Conservation (phyloP, 176 grass and related monocot species). For the Avena insularis region DNA sequence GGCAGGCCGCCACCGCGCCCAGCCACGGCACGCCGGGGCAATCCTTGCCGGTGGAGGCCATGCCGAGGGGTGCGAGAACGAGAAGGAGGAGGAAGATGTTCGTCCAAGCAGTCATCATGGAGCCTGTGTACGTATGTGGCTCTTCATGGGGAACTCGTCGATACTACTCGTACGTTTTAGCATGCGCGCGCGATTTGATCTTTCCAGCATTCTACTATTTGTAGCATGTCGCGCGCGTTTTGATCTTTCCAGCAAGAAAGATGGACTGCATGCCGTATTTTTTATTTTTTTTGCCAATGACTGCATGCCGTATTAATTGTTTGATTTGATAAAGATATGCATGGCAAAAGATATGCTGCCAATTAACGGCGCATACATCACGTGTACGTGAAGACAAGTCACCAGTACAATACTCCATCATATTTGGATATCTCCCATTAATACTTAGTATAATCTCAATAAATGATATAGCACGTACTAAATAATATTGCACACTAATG, state of each 20-base stretch:
- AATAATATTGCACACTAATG: too few relatives aligned
- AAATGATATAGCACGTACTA: not conserved
- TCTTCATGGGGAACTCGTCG: too few relatives aligned
- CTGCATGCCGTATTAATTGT: not conserved
- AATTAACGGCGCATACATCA: too few relatives aligned
- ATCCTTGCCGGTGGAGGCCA: not conserved
- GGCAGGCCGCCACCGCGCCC: not conserved
- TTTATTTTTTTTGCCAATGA: not conserved
- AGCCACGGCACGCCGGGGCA: not conserved
- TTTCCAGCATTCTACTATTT: too few relatives aligned
- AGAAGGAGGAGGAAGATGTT: not conserved
- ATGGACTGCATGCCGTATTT: too few relatives aligned
- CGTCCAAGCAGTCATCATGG: not conserved
- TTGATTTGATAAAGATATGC: not conserved
- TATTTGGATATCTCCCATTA: not conserved
- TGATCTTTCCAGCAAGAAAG: too few relatives aligned
- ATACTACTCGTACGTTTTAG: too few relatives aligned
- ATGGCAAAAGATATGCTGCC: not conserved
- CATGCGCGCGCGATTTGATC: too few relatives aligned
- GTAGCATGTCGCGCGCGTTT: not conserved
- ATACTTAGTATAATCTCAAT: not conserved
- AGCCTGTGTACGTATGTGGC: not conserved
- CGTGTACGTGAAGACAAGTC: too few relatives aligned
- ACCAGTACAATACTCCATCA: not conserved
- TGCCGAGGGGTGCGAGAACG: not conserved